A percentile compares a stretch with the other conserved stretches of the same genome.
Evolutionary conservation across 768 basidiomycete genomes (phyloP).

Genomic region (Tremella fuciformis): DNA sequence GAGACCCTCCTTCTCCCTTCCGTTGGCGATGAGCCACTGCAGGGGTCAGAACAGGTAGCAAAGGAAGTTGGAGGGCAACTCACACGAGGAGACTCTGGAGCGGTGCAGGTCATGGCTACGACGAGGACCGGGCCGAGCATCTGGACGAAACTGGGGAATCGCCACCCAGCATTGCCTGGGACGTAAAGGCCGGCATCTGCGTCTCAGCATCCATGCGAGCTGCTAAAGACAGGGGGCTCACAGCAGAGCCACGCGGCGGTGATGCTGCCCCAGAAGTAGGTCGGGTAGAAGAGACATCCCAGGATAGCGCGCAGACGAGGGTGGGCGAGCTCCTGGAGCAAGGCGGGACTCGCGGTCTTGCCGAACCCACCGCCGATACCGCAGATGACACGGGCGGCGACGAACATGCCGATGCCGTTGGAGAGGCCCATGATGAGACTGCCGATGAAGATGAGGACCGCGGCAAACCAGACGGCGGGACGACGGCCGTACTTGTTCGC

Average conservation of each 20-base stretch:
- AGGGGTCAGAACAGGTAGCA: constrained; percentile 52
- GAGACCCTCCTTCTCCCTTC: constrained; percentile 33
- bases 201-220: no score
- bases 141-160: constrained; percentile 10
- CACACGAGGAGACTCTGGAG: constrained; percentile 24
- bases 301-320: background rate
- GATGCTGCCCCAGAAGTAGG: constrained; percentile 13
- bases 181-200: no score
- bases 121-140: background rate
- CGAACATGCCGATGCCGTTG: background rate
- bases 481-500: constrained; percentile 2
- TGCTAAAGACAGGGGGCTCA: background rate
- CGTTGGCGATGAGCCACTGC: constrained; percentile 40
- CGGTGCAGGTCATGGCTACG: constrained; percentile 4
- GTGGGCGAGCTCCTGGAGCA: constrained; percentile 3
- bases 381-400: background rate
- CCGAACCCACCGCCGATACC: background rate
- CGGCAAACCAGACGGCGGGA: background rate
- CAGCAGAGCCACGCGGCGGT: constrained; percentile 17
- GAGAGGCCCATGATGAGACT: constrained; percentile 1
- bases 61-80: no score
- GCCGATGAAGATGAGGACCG: constrained; percentile 1
- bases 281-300: constrained; percentile 4
- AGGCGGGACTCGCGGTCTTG: background rate
- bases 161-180: constrained; percentile 2